These are phyloP conservation scores for Perkinsus olseni DNA, from an alignment of 169 alveolate genomes.

Conservation along the genomic window DNA sequence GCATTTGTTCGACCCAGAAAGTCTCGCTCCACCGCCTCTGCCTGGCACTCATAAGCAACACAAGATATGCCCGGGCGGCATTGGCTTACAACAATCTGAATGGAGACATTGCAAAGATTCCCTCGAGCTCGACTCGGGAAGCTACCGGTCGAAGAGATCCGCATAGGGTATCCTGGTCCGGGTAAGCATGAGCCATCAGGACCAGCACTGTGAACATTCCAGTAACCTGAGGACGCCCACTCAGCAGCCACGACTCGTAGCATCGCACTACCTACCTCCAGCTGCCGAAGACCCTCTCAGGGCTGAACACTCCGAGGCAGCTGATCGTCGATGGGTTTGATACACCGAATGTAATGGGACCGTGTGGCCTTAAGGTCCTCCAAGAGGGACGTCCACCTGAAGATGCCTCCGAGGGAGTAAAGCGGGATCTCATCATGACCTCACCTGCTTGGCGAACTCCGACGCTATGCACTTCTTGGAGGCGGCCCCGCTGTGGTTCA, in stretches of 20 bases:
- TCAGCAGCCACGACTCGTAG: background rate
- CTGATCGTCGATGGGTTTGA: slow-evolving; percentile 42
- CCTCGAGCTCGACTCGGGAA: background rate
- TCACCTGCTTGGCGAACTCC: background rate
- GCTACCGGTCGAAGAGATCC: background rate
- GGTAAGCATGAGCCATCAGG: background rate
- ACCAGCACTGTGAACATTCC: background rate
- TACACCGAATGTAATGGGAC: slow-evolving; percentile 48
- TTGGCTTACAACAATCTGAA: background rate
- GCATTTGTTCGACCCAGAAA: background rate
- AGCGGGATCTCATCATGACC: background rate
- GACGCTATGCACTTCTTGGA: background rate
- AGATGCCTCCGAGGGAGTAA: background rate
- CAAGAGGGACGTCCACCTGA: background rate
- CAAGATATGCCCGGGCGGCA: background rate
- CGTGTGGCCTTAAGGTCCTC: background rate
- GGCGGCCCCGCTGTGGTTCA: background rate
- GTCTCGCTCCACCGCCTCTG: background rate
- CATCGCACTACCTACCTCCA: background rate
- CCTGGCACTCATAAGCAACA: background rate
- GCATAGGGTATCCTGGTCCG: background rate
- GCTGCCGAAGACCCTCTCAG: slow-evolving; percentile 35
- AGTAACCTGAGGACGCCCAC: background rate
- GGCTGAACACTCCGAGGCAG: slow-evolving; percentile 18
- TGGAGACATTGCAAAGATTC: background rate